phyloP scores from a whole-genome alignment of 2,329 filamentous ascomycete species.

The Cladosporium sphaerospermum region DNA sequence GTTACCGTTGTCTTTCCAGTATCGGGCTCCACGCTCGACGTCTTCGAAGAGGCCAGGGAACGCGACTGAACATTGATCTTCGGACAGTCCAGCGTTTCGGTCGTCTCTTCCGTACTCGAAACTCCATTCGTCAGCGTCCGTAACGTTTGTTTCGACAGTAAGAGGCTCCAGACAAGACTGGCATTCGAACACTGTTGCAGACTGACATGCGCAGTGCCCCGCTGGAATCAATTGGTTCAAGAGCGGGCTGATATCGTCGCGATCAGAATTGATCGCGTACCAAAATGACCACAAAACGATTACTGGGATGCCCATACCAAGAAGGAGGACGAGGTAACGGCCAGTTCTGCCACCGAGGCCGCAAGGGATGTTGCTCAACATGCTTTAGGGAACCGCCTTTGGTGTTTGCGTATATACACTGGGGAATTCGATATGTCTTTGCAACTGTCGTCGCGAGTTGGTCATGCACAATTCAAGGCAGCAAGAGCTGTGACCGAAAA shows the following conservation, averaged over 20 bases:
- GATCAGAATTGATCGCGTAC: constrained; percentile 19
- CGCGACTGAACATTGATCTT: constrained; percentile 19
- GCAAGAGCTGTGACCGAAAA: not conserved
- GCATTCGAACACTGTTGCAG: constrained; percentile 17
- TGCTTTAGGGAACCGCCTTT: not conserved
- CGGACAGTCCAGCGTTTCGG: constrained; percentile 13
- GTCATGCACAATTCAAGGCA: too few species aligned
- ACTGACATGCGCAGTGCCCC: constrained; percentile 17
- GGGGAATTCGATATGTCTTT: not conserved
- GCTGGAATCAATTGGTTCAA: constrained; percentile 19
- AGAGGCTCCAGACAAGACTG: constrained; percentile 16
- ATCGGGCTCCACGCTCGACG: constrained; percentile 19
- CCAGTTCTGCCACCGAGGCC: not conserved
- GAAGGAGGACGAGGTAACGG: constrained; percentile 3
- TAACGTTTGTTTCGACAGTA: constrained; percentile 10
- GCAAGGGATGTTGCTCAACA: not conserved
- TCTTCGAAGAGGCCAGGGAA: constrained; percentile 24
- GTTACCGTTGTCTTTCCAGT: constrained; percentile 16
- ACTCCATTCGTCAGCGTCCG: constrained; percentile 12
- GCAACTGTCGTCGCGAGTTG: too few species aligned
- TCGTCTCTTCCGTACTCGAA: constrained; percentile 15
- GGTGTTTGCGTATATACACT: too few species aligned
- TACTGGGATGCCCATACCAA: constrained; percentile 7
- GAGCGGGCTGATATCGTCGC: constrained; percentile 17
- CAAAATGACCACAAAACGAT: constrained; percentile 15